A percentile compares a stretch with the other conserved stretches of the same genome.
phyloP scores from a whole-genome alignment of 257 asterid genomes.

The Phtheirospermum japonicum region DNA sequence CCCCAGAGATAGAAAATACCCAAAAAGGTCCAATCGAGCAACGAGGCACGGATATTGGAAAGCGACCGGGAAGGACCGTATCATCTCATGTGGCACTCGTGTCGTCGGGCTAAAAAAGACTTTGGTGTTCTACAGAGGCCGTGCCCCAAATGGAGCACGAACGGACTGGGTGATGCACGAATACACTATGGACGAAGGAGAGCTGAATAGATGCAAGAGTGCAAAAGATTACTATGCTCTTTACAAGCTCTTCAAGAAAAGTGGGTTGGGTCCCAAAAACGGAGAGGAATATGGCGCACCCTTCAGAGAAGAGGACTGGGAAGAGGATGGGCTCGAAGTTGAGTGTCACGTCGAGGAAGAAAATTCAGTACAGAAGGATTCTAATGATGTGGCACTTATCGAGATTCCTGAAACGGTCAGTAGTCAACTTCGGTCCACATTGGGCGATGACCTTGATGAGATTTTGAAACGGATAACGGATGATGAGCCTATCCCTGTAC shows the following conservation, averaged over 20 bases:
- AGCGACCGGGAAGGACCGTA: slow-evolving; percentile 90
- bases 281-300: slow-evolving; percentile 98
- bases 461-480: slow-evolving; percentile 41
- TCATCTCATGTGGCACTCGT: slow-evolving; percentile 56
- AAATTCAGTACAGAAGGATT: slow-evolving; percentile 23
- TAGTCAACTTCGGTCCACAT: slow-evolving; percentile 26
- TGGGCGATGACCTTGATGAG: slow-evolving; percentile 60
- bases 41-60: slow-evolving; percentile 91
- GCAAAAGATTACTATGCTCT: slow-evolving; percentile 70
- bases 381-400: slow-evolving; percentile 27
- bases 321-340: slow-evolving; percentile 42
- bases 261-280: slow-evolving; percentile 98
- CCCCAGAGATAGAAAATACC: slow-evolving; percentile 87
- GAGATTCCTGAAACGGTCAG: slow-evolving; percentile 14
- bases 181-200: slow-evolving; percentile 78
- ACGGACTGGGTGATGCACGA: slow-evolving; percentile 99
- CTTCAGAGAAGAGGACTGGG: slow-evolving; percentile 93
- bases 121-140: slow-evolving; percentile 79
- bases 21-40: slow-evolving; percentile 81
- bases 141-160: slow-evolving; percentile 85
- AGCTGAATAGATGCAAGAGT: slow-evolving; percentile 55
- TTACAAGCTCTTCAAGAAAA: slow-evolving; percentile 85
- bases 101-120: slow-evolving; percentile 88
- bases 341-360: slow-evolving; percentile 29
- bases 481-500: slow-evolving; percentile 35